Evolutionary conservation across 2,329 filamentous ascomycete genomes (phyloP).

Genomic region (Aspergillus sp.): DNA sequence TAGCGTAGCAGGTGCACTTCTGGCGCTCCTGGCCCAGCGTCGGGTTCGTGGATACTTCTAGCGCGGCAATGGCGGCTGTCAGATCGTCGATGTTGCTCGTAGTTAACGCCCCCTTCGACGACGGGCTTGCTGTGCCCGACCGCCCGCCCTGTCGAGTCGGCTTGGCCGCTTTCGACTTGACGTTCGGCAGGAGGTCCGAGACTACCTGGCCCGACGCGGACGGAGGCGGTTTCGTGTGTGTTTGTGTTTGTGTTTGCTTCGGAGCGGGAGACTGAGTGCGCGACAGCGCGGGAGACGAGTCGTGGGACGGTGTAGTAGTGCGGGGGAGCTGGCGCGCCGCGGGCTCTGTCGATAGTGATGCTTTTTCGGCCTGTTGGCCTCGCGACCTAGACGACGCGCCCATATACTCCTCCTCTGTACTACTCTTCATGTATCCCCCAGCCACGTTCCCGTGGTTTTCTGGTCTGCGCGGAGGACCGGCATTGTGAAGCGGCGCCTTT

Average conservation of each 20-base stretch:
- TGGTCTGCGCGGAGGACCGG: slow-evolving; percentile 53
- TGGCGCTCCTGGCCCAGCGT: slow-evolving; percentile 56
- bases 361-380: slow-evolving; percentile 31
- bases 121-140: slow-evolving; percentile 65
- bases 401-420: slow-evolving; percentile 64
- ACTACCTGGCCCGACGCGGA: slow-evolving; percentile 71
- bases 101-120: slow-evolving; percentile 46
- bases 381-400: slow-evolving; percentile 40
- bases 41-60: slow-evolving; percentile 90
- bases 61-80: slow-evolving; percentile 70
- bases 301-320: slow-evolving; percentile 27
- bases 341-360: slow-evolving; percentile 42
- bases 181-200: slow-evolving; percentile 59
- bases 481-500: slow-evolving; percentile 51
- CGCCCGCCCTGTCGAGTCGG: slow-evolving; percentile 69
- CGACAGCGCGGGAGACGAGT: slow-evolving; percentile 38
- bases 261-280: slow-evolving; percentile 33
- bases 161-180: slow-evolving; percentile 49
- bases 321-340: slow-evolving; percentile 37
- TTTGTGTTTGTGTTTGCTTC: too few species aligned
- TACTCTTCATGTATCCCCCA: slow-evolving; percentile 68
- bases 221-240: slow-evolving; percentile 47
- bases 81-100: slow-evolving; percentile 47
- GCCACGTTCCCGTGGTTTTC: slow-evolving; percentile 54
- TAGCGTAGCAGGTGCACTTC: slow-evolving; percentile 76